Conservation (phyloP, 495 filamentous ascomycete species). For the Penicillium salamii region DNA sequence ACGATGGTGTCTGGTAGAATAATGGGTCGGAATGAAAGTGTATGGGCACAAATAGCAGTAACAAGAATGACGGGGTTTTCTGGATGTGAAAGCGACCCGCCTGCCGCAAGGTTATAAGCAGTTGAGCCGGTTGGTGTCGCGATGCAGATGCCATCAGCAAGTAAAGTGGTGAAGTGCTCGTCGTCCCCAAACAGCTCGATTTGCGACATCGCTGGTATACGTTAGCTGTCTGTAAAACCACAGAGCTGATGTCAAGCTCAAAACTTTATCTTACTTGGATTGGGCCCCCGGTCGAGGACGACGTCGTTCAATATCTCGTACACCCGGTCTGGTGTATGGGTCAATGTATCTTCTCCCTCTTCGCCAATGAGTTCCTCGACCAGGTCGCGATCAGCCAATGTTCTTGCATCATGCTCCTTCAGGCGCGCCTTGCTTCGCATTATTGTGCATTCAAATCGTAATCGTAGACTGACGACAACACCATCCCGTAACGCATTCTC, state of each 20-base stretch:
- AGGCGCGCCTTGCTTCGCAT: constrained; percentile 68
- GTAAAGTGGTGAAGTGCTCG: constrained; percentile 85
- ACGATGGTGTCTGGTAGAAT: constrained; percentile 95
- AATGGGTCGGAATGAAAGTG: constrained; percentile 91
- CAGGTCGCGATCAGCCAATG: constrained; percentile 56
- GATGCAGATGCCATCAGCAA: constrained; percentile 86
- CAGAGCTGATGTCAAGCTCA: too few relatives aligned
- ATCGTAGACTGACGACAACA: constrained; percentile 79
- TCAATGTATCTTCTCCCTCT: constrained; percentile 73
- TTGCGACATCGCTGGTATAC: constrained; percentile 68
- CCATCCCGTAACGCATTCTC: constrained; percentile 74
- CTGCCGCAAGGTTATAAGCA: constrained; percentile 95
- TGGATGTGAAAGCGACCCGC: constrained; percentile 91
- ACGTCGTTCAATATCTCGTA: constrained; percentile 91
- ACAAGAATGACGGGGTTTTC: constrained; percentile 97
- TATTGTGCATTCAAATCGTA: constrained; percentile 91
- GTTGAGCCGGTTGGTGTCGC: constrained; percentile 92
- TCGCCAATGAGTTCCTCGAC: constrained; percentile 86
- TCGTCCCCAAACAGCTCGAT: constrained; percentile 94
- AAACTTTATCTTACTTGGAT: constrained; percentile 58
- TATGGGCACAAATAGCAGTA: constrained; percentile 94
- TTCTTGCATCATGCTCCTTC: constrained; percentile 20
- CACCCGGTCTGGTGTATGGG: constrained; percentile 75
- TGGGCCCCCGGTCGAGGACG: constrained; percentile 88
- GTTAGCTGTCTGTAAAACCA: constrained; percentile 17